Evolutionary conservation across 1,139 yeast species (phyloP), one percentile per base, ranked within the genome.

Genomic region (Pichia kudriavzevii): DNA sequence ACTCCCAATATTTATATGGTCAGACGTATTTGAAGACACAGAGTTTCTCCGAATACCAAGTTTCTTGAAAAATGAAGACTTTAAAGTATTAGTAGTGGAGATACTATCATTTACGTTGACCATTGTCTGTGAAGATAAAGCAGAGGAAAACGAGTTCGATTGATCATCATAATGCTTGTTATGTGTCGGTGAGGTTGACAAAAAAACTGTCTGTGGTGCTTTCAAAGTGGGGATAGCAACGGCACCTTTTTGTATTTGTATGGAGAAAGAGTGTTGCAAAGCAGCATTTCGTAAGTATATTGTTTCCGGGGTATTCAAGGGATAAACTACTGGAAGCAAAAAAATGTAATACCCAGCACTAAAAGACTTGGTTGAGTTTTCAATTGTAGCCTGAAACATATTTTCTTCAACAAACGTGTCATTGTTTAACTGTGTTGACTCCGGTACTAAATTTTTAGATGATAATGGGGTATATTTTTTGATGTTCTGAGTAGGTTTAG

Each of bases 261-360:
- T 17, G 32, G 47, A 31, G 37, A 59, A 22, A 28, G 55, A 45
- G 56, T 69, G 75, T 20, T 48, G 39, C 32, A 72, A 49, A 19
- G 66, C 49, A 16, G 77, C 77, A 44, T 61, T 67, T 7, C 84
- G 74, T 3, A 81, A 72, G 24, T 61, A 57, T 6, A 81, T 67
- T 0, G 91, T 60, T 36, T 87, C 91, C 0, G 95, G 91, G 5
- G 82, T 70, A 42, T 68, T 70, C 28, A 79, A 70, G 2, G 91
- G 85, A 36, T 83, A 68, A 3, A 79, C 62, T 2, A 81, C 61
- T 0, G 94, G 93, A 28, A 87, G 61, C 29, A 83, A 59, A 54
- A 81, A 87, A 2, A 85, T 77, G 52, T 87, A 87, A 49, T 80
- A 74, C 21, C 96, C 95, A 8, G 94, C 75, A 35, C 72, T 72